phyloP scores from a whole-genome alignment of 305 asterid species.

The Rubia peregrina region DNA sequence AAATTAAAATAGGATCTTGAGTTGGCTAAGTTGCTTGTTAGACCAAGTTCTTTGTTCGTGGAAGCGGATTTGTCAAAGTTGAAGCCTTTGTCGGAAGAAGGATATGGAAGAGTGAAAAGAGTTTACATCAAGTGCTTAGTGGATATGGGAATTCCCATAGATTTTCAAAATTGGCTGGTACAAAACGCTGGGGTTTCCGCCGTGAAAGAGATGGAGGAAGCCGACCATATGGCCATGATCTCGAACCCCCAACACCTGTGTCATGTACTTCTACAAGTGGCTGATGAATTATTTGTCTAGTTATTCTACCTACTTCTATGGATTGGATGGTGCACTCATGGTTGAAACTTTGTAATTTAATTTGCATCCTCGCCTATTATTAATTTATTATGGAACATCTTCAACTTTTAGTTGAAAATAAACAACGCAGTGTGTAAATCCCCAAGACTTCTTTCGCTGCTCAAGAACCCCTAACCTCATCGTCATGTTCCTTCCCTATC shows the following conservation, averaged over 20 bases:
- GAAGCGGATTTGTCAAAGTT: constrained; percentile 30
- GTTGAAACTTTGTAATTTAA: too few relatives aligned
- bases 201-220: constrained; percentile 31
- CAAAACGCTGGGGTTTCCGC: constrained; percentile 30
- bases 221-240: constrained; percentile 64
- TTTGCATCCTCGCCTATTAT: neutral
- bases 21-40: constrained; percentile 35
- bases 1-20: constrained; percentile 30
- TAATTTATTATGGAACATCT: too few relatives aligned
- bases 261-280: constrained; percentile 30
- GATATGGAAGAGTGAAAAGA: constrained; percentile 46
- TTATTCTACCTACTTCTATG: neutral
- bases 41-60: constrained; percentile 35
- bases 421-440: too few relatives aligned
- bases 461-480: too few relatives aligned
- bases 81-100: constrained; percentile 28
- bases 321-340: neutral
- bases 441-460: too few relatives aligned
- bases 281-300: constrained; percentile 5
- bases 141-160: constrained; percentile 26
- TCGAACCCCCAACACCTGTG: constrained; percentile 34
- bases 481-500: too few relatives aligned
- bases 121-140: constrained; percentile 27
- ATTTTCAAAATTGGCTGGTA: constrained; percentile 40
- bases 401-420: too few relatives aligned